phyloP scores from a whole-genome alignment of 2,329 filamentous ascomycete species.

The Herpotrichia juniperi region DNA sequence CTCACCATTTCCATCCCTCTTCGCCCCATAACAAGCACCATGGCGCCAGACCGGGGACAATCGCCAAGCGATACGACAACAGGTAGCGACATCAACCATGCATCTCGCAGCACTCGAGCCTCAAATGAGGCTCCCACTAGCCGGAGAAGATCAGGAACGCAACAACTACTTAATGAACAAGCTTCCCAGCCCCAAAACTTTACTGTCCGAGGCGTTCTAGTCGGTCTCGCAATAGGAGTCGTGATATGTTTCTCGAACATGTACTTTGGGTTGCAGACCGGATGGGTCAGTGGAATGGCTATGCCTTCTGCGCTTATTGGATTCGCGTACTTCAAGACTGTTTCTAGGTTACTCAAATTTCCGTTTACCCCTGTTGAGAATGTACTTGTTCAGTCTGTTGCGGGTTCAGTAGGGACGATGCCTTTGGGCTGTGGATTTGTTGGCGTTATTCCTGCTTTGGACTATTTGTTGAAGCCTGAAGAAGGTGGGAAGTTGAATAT shows the following conservation, averaged over 20 bases:
- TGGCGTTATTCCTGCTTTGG: constrained; percentile 89
- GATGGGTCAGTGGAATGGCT: constrained; percentile 86
- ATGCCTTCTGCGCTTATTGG: constrained; percentile 96
- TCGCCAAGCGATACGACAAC: constrained; percentile 8
- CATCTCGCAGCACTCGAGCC: constrained; percentile 23
- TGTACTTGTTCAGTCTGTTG: constrained; percentile 94
- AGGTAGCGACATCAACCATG: constrained; percentile 27
- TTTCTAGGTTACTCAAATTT: constrained; percentile 73
- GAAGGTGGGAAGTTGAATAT: constrained; percentile 80
- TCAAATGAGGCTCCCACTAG: constrained; percentile 18
- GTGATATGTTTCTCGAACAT: constrained; percentile 97
- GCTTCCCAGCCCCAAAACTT: constrained; percentile 69
- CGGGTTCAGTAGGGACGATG: constrained; percentile 95
- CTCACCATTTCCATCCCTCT: constrained; percentile 15
- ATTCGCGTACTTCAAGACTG: constrained; percentile 87
- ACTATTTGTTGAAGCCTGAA: constrained; percentile 77
- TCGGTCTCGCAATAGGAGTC: constrained; percentile 82
- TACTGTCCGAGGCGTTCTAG: constrained; percentile 78
- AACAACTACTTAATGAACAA: constrained; percentile 33
- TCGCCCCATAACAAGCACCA: constrained; percentile 11
- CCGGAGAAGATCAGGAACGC: constrained; percentile 22
- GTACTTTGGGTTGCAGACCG: constrained; percentile 96
- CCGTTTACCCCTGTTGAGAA: constrained; percentile 97
- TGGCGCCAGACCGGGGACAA: constrained; percentile 45
- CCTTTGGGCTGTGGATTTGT: constrained; percentile 95